A percentile compares a stretch with the other conserved stretches of the same genome.
These are phyloP conservation scores for Galeopsis tetrahit DNA, from an alignment of 257 asterid genomes.

Conservation along the genomic window DNA sequence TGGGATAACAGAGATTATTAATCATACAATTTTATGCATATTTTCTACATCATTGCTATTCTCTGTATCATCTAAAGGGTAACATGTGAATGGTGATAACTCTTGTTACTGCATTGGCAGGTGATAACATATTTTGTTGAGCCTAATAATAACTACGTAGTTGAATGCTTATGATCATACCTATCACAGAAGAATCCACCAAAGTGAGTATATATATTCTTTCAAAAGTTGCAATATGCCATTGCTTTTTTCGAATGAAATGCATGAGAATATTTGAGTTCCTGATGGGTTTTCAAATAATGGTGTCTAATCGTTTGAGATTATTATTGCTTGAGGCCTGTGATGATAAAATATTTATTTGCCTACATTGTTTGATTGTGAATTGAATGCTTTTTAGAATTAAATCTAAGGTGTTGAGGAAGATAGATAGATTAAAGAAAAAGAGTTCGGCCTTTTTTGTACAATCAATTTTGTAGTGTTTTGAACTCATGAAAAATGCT, in stretches of 20 bases:
- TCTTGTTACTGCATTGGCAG: slow-evolving; percentile 45
- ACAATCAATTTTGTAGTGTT: too few species aligned
- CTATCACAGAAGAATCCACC: slow-evolving; percentile 80
- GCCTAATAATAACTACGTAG: slow-evolving; percentile 73
- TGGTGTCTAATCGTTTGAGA: not conserved
- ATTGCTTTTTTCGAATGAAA: not conserved
- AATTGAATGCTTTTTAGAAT: too few species aligned
- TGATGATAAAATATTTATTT: too few species aligned
- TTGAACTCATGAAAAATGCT: too few species aligned
- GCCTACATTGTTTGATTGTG: too few species aligned
- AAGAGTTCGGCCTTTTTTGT: too few species aligned
- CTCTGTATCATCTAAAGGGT: not conserved
- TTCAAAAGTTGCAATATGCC: slow-evolving; percentile 15
- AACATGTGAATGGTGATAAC: slow-evolving; percentile 5
- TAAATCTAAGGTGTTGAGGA: too few species aligned
- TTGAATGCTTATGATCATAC: slow-evolving; percentile 87
- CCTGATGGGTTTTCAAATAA: not conserved
- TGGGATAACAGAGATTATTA: not conserved
- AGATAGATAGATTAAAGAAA: too few species aligned
- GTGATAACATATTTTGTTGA: slow-evolving; percentile 80
- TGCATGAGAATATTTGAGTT: not conserved
- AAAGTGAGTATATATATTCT: slow-evolving; percentile 50
- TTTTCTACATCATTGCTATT: not conserved
- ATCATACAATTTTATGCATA: not conserved
- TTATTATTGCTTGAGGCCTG: too few species aligned